A percentile compares a stretch with the other conserved stretches of the same genome.
phyloP scores from a whole-genome alignment of 140 eudicot species.

The Cichorium intybus region DNA sequence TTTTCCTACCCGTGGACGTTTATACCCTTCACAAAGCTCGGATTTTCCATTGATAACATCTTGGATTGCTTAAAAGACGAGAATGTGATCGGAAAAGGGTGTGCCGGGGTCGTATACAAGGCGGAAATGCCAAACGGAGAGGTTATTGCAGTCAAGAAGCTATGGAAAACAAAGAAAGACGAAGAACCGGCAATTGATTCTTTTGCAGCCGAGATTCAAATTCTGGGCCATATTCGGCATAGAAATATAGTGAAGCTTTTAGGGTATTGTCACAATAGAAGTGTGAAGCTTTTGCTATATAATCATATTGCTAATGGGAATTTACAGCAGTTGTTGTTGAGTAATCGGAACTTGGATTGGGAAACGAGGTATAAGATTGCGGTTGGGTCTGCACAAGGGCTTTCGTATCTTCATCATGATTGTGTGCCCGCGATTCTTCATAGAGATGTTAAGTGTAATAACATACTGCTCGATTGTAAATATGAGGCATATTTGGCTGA shows the following conservation, averaged over 20 bases:
- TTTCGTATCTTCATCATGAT: conserved; percentile 91
- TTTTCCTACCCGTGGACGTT: conserved; percentile 98
- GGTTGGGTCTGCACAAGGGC: conserved; percentile 91
- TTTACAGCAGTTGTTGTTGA: conserved; percentile 69
- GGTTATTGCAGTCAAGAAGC: conserved; percentile 85
- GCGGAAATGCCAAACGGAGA: conserved; percentile 95
- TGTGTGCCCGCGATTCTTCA: conserved; percentile 90
- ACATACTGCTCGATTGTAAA: conserved; percentile 79
- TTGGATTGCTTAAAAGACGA: conserved; percentile 87
- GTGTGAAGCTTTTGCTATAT: conserved; percentile 85
- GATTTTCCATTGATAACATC: conserved; percentile 71
- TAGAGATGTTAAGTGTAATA: conserved; percentile 89
- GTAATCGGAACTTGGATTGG: conserved; percentile 83
- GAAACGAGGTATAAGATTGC: conserved; percentile 91
- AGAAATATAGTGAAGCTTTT: conserved; percentile 81
- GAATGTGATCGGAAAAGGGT: conserved; percentile 87
- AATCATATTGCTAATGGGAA: conserved; percentile 85
- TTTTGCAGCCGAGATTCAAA: conserved; percentile 94
- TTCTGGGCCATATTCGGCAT: conserved; percentile 91
- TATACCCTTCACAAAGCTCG: conserved; percentile 88
- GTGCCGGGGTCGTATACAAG: conserved; percentile 85
- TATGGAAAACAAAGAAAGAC: conserved; percentile 81
- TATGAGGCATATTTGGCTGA: conserved; percentile 90
- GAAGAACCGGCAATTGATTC: conserved; percentile 72
- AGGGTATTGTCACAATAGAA: conserved; percentile 86